Evolutionary conservation across 345 rosid species (phyloP).

Genomic region (Gossypium rotundifolium): DNA sequence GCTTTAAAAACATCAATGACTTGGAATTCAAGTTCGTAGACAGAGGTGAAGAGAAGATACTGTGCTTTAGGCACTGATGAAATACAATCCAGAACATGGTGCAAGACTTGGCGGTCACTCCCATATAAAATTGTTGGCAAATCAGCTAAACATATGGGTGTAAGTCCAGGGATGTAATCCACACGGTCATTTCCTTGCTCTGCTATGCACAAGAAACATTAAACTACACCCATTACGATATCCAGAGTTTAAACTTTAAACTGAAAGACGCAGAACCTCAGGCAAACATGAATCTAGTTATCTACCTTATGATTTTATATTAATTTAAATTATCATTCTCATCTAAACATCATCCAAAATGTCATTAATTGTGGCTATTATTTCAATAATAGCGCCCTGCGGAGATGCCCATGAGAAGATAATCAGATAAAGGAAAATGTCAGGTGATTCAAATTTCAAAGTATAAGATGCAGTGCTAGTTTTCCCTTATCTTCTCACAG

Average conservation of each 20-base stretch:
- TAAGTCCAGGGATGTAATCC: slow-evolving; percentile 32
- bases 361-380: not conserved
- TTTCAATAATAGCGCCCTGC: not conserved
- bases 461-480: not conserved
- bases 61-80: slow-evolving; percentile 23
- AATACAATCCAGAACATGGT: not conserved
- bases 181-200: slow-evolving; percentile 33
- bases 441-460: not conserved
- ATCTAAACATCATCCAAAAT: not conserved
- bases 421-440: not conserved
- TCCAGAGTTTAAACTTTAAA: not conserved
- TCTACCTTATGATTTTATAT: not conserved
- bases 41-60: slow-evolving; percentile 25
- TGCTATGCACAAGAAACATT: slow-evolving; percentile 6
- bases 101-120: not conserved
- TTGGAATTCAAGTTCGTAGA: slow-evolving; percentile 23
- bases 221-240: not conserved
- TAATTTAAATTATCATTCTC: not conserved
- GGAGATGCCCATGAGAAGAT: not conserved
- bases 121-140: slow-evolving; percentile 8
- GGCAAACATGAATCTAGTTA: not conserved
- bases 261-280: not conserved
- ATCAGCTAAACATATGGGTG: slow-evolving; percentile 23
- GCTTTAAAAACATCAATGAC: slow-evolving; percentile 20
- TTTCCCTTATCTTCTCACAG: not conserved